Base-by-base conservation (phyloP, 257 asterid genomes). In the Parsonsia alboflavescens region DNA sequence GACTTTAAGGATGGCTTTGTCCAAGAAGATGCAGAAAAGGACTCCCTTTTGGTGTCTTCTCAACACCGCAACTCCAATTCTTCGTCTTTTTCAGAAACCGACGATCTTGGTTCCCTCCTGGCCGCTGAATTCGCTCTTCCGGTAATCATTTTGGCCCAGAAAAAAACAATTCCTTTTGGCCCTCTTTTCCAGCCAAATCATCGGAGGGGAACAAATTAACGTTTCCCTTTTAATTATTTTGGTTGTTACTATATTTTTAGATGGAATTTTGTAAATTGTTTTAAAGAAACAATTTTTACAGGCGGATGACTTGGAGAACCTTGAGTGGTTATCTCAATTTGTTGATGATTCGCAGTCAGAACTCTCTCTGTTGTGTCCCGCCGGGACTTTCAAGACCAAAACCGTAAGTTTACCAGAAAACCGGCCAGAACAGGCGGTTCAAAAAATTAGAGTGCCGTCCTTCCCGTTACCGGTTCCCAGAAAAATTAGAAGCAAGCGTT, bases 101-200 rank as follows among this genome's bases (percentile, higher is more conserved):
- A 82, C 33, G 92, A 85, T 5, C 87, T 90, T 70, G 97, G 86
- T 28, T 67, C 78, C 78, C 82, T 89, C 79, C 85, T 92, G 71
- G 76, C 88, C 80, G 92, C 85, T 13, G 90, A 89, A 76, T 90
- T 92, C 30, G 49, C 88, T 68, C 80, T 90, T 62, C 96, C 96
- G 97, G 99, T 96, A 85, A 81, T 58, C 62, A 21, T 39, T 49
- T 63, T 42, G 22, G 10, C 15, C 48, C 41, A 42, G 13, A 45
- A 13, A 26, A 4, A 42, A 13, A 30, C 2, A 10, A n/a, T n/a
- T 48, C n/a, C 19, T 72, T 72, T 36, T n/a, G 50, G 49, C 16
- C 28, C 26, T 17, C 52, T 52, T 66, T 53, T 24, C 41, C 46
- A 22, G 65, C 30, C 33, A 26, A n/a, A 7, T 36, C 26, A 9